A percentile compares a stretch with the other conserved stretches of the same genome.
These are phyloP conservation scores for Xerocomus potaroensis DNA, from an alignment of 768 basidiomycete genomes.

Conservation along the genomic window DNA sequence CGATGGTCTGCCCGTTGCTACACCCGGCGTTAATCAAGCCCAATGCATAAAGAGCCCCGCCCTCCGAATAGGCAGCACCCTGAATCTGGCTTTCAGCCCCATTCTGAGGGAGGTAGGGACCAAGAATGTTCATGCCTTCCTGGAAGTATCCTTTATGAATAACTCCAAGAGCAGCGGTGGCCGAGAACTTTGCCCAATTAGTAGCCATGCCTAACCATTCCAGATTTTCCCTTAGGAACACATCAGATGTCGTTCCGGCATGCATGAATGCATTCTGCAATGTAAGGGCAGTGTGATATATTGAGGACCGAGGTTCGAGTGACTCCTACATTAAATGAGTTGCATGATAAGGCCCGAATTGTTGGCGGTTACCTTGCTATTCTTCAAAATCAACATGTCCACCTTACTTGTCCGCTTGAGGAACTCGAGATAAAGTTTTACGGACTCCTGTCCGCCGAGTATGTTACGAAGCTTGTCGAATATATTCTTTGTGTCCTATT, in stretches of 20 bases:
- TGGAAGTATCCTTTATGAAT: conserved; percentile 97
- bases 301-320: conserved; percentile 89
- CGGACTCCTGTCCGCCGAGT: conserved; percentile 85
- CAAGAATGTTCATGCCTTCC: conserved; percentile 87
- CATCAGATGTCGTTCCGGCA: conserved; percentile 94
- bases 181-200: conserved; percentile 99
- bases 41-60: conserved; percentile 92
- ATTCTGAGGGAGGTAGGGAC: conserved; percentile 85
- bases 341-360: background rate
- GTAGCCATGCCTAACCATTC: conserved; percentile 94
- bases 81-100: conserved; percentile 72
- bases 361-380: conserved; percentile 64
- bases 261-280: conserved; percentile 98
- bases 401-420: conserved; percentile 91
- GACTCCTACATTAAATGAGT: conserved; percentile 55
- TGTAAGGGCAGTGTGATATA: conserved; percentile 95
- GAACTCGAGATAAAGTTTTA: conserved; percentile 93
- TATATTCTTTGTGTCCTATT: conserved; percentile 53
- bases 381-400: conserved; percentile 87
- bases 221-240: conserved; percentile 91
- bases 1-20: conserved; percentile 63
- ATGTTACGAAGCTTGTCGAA: conserved; percentile 80
- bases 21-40: conserved; percentile 94
- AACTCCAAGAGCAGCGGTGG: conserved; percentile 94
- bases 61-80: conserved; percentile 87